Base-by-base conservation (phyloP, 805 yeast species). In the Candida tibetensis region DNA sequence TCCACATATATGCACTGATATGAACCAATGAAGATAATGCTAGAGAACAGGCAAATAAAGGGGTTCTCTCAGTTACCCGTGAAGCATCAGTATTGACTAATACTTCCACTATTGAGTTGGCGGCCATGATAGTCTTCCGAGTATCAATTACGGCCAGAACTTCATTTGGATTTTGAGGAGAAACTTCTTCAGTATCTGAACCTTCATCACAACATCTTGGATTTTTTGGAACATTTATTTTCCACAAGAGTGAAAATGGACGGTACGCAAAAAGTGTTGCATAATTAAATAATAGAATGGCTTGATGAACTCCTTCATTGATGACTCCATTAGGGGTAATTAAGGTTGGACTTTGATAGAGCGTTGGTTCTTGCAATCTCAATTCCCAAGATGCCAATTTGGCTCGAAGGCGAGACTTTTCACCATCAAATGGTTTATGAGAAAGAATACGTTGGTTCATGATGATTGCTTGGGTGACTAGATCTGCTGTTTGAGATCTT, bases 241-340 rank as follows among this genome's bases (percentile, higher is more conserved):
- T 66, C 78, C 78, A 75, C 3, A 74, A 55, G 48, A 66, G 73
- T 7, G 79, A 74, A 39, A 75, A 64, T 2, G 80, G 81, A 40
- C 80, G 52, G 51, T 75, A 78, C 3, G 75, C 71, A 45, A 74
- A 75, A n/a, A 76, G 72, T 44, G 71, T 72, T 1, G 80, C 78
- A 52, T 75, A 75, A 40, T 70, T 71, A 36, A 69, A 58, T 52
- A 76, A 52, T 39, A 74, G 58, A 7, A 71, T 60, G 1, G 78
- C 66, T 46, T 76, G 79, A 37, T 73, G 77, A 3, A 74, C 71
- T 19, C 80, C 81, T 40, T 76, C 79, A 47, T 76, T 76, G 9
- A 75, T 74, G 4, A 44, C 44, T 1, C 80, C 80, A 44, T 55
- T 55, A 12, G 60, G 48, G 44, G 66, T 62, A 9, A 75, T 61